These are phyloP conservation scores for Phytophthora hybrid DNA, from an alignment of 352 stramenopile genomes.

Conservation along the genomic window DNA sequence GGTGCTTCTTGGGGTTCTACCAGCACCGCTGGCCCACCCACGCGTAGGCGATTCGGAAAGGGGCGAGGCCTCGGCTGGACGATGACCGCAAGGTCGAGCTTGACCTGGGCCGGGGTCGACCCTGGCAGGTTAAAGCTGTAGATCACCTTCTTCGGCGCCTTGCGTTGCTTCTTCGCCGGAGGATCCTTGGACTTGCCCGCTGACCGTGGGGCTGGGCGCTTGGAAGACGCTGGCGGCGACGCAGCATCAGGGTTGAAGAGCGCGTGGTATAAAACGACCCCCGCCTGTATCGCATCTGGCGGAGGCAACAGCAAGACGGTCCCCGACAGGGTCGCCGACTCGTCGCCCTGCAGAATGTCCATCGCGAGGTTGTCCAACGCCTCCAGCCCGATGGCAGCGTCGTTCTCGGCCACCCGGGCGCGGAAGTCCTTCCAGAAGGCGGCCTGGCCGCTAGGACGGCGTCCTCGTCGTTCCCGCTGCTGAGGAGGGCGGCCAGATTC, in stretches of 20 bases:
- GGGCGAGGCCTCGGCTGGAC: neutral
- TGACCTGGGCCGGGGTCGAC: neutral
- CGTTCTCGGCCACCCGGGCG: neutral
- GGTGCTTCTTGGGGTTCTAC: neutral
- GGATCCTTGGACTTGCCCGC: neutral
- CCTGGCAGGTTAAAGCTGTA: neutral
- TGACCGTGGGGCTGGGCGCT: neutral
- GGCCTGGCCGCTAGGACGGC: neutral
- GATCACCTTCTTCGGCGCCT: neutral
- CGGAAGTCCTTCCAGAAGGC: neutral
- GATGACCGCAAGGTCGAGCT: neutral
- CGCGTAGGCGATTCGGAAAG: neutral
- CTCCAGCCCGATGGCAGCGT: neutral
- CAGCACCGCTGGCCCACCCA: neutral
- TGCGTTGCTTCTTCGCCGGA: neutral
- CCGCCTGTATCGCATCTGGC: no score
- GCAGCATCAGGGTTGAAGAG: neutral
- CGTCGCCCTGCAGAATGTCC: neutral
- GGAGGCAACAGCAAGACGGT: neutral
- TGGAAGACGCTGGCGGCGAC: neutral
- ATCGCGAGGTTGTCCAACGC: neutral
- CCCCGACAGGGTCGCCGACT: neutral
- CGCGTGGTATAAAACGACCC: neutral
- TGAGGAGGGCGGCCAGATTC: neutral
- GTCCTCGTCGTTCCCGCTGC: no score